Evolutionary conservation across 768 basidiomycete genomes (phyloP), one percentile per base, ranked within the genome.

Genomic region (Phlegmacium glaucopus): DNA sequence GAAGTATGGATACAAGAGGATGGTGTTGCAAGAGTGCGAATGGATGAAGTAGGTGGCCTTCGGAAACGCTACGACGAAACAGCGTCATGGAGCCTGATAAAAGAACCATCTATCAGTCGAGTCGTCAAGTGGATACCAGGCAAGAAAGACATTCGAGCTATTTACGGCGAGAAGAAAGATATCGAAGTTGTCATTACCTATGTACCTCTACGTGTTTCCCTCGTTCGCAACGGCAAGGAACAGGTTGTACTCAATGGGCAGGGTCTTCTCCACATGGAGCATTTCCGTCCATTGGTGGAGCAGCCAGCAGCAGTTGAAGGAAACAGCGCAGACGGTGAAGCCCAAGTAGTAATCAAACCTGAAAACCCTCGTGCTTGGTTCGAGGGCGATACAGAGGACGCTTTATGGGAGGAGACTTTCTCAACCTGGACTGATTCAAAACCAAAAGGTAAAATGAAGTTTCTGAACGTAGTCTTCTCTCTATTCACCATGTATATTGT

Each of bases 181-280:
- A 69, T 80, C 41, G 81, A 87, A 56, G 74, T 93, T 12, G 74
- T 80, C 4, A 78, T 98, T 51, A 65, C 77, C 32, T 90, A 86
- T 62, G 71, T 80, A 22, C 95, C 94, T 1, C 69, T 98, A 57
- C 80, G 78, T 53, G 72, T 98, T 32, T 76, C 79, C 1, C 75
- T 96, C 52, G 72, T 80, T 38, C 78, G 85, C 28, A 75, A 80
- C 47, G 91, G 90, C 3, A 83, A 82, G 61, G 85, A 87, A 48
- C 88, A 96, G 59, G 76, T 99, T 41, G 84, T 93, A 8, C 66
- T 99, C 29, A 99, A 99, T 58, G 92, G 90, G 2, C 77, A 83
- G 34, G 90, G 90, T 1, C 75, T 99, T 26, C 72, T 99, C 53
- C 94, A 98, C 56, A 94, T 99, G 95, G 96, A 99, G 61, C 96